A percentile compares a stretch with the other conserved stretches of the same genome.
Evolutionary conservation across 192 early-diverging fungal genomes (phyloP).

Genomic region (Dissophora ornata): DNA sequence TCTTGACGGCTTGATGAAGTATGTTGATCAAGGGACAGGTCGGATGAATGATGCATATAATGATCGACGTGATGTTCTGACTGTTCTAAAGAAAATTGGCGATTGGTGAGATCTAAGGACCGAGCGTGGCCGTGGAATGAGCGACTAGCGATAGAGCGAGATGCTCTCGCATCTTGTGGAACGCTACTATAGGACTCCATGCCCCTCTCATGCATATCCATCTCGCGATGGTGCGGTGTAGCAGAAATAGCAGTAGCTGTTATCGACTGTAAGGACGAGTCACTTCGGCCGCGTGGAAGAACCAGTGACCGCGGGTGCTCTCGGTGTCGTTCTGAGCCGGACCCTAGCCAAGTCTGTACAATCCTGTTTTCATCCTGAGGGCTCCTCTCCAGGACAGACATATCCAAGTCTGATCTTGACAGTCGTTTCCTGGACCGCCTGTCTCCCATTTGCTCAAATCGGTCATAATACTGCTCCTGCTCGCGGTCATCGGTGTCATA

Average conservation of each 20-base stretch:
- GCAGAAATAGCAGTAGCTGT: neutral
- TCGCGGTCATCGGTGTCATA: neutral
- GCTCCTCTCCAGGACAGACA: neutral
- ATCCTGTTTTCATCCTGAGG: neutral
- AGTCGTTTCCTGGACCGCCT: slow-evolving; percentile 25
- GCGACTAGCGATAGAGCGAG: neutral
- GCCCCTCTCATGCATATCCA: neutral
- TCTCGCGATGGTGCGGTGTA: neutral
- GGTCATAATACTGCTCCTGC: slow-evolving; percentile 2
- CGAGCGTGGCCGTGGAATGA: slow-evolving; percentile 22
- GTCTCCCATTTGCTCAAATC: neutral
- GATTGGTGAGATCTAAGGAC: slow-evolving; percentile 21
- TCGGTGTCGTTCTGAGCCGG: slow-evolving; percentile 5
- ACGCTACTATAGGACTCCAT: neutral
- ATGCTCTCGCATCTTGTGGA: neutral
- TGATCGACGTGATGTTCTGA: neutral
- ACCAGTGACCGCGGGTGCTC: slow-evolving; percentile 9
- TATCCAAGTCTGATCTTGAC: slow-evolving; percentile 18
- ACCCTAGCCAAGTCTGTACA: neutral
- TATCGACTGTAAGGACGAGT: neutral
- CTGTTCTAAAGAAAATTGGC: neutral
- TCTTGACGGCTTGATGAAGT: neutral
- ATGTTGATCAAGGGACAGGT: neutral
- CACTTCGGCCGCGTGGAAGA: slow-evolving; percentile 1
- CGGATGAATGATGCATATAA: neutral